Evolutionary conservation across 202 grass and related monocot genomes (phyloP), one percentile per base, ranked within the genome.

Genomic region (Bolboschoenoplectus hybrid): DNA sequence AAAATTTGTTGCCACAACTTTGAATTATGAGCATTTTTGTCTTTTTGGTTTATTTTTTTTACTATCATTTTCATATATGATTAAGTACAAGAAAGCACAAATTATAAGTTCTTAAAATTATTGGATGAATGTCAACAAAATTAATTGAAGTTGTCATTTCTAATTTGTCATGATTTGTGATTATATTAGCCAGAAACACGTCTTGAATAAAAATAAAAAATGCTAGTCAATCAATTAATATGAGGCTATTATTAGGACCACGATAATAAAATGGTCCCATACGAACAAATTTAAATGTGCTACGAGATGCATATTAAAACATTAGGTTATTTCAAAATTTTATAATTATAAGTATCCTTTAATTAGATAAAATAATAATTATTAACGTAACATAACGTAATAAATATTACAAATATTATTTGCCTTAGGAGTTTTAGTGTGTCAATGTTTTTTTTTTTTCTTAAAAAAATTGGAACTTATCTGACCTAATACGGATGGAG

Each of bases 81-180:
- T 69, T 43, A 69, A 69, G 11, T 69, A 69, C 14, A 44, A 17
- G 66, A 7, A 43, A 40, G 34, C 64, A 67, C 64, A 36, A 12
- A 13, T 1, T 67, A 67, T 0, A 39, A 67, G 11, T 67, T 67
- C 8, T 0, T 14, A 67, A 34, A 67, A 38, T 39, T 67, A 67
- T 67, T 38, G 35, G 64, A 11, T 39, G 35, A 67, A 41, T 40
- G 34, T 6, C 36, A 67, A 67, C 65, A 67, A 2, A 40, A 67
- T 10, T 40, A 67, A 67, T 67, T 67, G 3, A 67, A 40, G 36
- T 67, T 67, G 35, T 67, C 65, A 67, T 67, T 67, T 67, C 11
- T 67, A 36, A 67, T 12, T 67, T 67, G 32, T 36, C 63, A 67
- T 67, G 4, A 34, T 36, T 36, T 34, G 41, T 67, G 4, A 34